Conservation (phyloP, 2,329 filamentous ascomycete species). For the Cyphellophora europaea region DNA sequence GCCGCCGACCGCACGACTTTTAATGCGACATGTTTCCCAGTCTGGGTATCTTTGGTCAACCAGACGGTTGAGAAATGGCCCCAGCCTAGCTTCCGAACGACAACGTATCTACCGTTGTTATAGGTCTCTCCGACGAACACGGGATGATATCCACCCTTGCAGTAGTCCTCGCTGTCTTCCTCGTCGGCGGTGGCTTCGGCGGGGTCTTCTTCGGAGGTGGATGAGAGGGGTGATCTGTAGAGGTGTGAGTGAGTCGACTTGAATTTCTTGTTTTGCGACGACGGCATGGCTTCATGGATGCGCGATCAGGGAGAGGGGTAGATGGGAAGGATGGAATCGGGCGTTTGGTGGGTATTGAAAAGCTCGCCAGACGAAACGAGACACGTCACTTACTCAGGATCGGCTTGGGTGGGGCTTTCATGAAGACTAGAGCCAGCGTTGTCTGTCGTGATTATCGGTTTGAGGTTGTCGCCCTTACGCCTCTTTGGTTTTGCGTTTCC, state of each 20-base stretch:
- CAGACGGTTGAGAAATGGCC: constrained; percentile 98
- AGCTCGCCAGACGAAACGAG: constrained; percentile 1
- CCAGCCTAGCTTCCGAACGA: constrained; percentile 95
- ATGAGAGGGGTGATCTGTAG: constrained; percentile 66
- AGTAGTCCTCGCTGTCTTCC: constrained; percentile 98
- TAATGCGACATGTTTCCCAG: constrained; percentile 87
- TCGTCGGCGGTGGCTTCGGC: constrained; percentile 93
- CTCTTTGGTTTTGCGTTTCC: constrained; percentile 54
- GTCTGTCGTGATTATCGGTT: constrained; percentile 59
- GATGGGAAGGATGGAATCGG: constrained; percentile 4
- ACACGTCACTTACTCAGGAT: constrained; percentile 17
- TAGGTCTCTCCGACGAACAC: constrained; percentile 92
- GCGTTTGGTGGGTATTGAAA: constrained; percentile 1
- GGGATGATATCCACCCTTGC: constrained; percentile 96
- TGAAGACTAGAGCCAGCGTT: constrained; percentile 21
- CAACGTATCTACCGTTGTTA: constrained; percentile 93
- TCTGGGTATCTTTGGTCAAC: constrained; percentile 72
- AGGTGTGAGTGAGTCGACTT: constrained; percentile 44
- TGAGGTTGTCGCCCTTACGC: constrained; percentile 54
- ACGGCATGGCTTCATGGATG: constrained; percentile 24
- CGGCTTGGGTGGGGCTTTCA: constrained; percentile 30
- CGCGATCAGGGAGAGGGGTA: constrained; percentile 11
- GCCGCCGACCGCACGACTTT: constrained; percentile 97
- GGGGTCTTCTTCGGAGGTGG: constrained; percentile 64
- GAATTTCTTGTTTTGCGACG: constrained; percentile 32